A percentile compares a stretch with the other conserved stretches of the same genome.
phyloP scores from a whole-genome alignment of 805 yeast species.

The Pichia pseudocactophila region DNA sequence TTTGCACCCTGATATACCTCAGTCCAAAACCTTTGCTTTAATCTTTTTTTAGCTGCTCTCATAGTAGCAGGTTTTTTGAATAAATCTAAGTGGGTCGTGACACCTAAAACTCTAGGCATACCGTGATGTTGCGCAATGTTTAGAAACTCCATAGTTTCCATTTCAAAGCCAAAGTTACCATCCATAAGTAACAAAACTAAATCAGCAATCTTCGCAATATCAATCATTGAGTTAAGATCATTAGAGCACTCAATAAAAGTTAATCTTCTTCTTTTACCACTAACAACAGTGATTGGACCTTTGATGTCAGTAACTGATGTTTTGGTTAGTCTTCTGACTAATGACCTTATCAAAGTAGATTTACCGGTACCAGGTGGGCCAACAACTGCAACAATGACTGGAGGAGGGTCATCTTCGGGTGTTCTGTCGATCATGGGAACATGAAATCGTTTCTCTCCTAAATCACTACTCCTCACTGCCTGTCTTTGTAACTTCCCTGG shows the following conservation, averaged over 20 bases:
- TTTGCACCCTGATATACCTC: constrained; percentile 98
- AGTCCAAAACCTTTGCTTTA: constrained; percentile 96
- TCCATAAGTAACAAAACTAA: constrained; percentile 82
- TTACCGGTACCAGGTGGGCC: constrained; percentile 99
- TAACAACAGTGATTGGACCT: constrained; percentile 95
- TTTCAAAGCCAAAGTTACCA: constrained; percentile 96
- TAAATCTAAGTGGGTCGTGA: constrained; percentile 90
- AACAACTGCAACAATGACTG: constrained; percentile 90
- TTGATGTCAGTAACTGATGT: constrained; percentile 77
- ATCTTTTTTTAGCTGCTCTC: constrained; percentile 82
- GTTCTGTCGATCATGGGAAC: constrained; percentile 97
- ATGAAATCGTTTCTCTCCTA: constrained; percentile 75
- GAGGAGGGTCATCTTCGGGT: constrained; percentile 97
- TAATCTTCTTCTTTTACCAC: constrained; percentile 87
- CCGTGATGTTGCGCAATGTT: constrained; percentile 97
- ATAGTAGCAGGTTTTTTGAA: constrained; percentile 85
- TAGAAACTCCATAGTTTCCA: constrained; percentile 99
- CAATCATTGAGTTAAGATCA: constrained; percentile 92
- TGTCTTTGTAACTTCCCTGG: constrained; percentile 81
- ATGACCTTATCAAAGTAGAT: constrained; percentile 81
- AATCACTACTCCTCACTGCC: constrained; percentile 80
- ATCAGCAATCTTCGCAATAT: constrained; percentile 92
- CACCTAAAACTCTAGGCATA: constrained; percentile 94
- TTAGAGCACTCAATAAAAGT: constrained; percentile 90
- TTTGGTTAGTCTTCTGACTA: constrained; percentile 81